phyloP scores from a whole-genome alignment of 1,284 basidiomycete genomes.

The Puccinia novopanici region DNA sequence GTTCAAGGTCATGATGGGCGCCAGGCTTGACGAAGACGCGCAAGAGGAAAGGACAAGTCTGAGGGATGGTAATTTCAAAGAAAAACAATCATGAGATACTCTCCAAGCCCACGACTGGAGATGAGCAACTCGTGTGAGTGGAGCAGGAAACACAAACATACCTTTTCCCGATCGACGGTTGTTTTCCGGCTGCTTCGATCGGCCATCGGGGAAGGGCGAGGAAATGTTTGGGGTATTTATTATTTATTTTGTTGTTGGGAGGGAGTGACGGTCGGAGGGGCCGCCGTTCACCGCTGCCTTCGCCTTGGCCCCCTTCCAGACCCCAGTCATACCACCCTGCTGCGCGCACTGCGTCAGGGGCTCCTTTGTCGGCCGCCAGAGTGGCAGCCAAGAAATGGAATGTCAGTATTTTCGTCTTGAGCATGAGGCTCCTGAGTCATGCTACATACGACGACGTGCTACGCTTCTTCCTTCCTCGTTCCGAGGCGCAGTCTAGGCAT shows the following conservation, averaged over 20 bases:
- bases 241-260: not conserved
- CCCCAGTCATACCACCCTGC: too few relatives aligned
- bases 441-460: too few relatives aligned
- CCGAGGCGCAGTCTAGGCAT: too few relatives aligned
- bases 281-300: not conserved
- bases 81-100: not conserved
- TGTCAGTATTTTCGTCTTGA: too few relatives aligned
- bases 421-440: too few relatives aligned
- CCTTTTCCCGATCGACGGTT: conserved; percentile 45
- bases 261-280: not conserved
- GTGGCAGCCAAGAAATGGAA: too few relatives aligned
- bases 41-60: conserved; percentile 48
- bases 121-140: not conserved
- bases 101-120: not conserved
- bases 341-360: too few relatives aligned
- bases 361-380: too few relatives aligned
- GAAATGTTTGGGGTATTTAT: not conserved
- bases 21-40: conserved; percentile 47
- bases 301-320: too few relatives aligned
- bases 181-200: conserved; percentile 19
- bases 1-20: conserved; percentile 36
- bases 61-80: not conserved
- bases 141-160: not conserved
- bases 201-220: conserved; percentile 6
- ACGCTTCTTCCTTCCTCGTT: too few relatives aligned